These are phyloP conservation scores for Diaporthe batatas DNA, from an alignment of 2,329 filamentous ascomycete species.

Conservation along the genomic window DNA sequence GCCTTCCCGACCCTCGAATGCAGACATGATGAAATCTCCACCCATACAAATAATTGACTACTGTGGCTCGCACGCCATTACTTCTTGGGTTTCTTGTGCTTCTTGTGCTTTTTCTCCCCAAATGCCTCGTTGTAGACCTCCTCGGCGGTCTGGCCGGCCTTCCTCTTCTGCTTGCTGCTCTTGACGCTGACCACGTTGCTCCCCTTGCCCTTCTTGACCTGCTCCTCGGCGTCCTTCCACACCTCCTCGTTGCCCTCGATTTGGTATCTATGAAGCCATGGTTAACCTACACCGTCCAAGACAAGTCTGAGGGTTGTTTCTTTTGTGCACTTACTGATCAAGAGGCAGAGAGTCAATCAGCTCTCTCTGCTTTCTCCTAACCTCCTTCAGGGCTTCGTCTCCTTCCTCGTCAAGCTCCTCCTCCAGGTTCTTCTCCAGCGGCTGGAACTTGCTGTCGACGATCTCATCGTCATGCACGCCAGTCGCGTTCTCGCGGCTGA, in stretches of 20 bases:
- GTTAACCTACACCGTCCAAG: neutral
- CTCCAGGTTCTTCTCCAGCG: constrained; percentile 78
- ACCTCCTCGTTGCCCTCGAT: constrained; percentile 72
- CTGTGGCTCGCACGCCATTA: constrained; percentile 19
- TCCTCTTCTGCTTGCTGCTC: constrained; percentile 81
- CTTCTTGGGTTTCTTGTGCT: constrained; percentile 68
- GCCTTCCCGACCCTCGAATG: constrained; percentile 23
- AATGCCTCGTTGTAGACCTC: constrained; percentile 74
- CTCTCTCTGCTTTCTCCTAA: constrained; percentile 85
- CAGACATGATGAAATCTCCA: neutral
- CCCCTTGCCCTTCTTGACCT: constrained; percentile 73
- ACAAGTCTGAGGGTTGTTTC: neutral
- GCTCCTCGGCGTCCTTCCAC: constrained; percentile 81
- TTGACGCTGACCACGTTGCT: constrained; percentile 84
- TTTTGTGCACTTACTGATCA: constrained; percentile 74
- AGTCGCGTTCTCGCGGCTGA: constrained; percentile 70
- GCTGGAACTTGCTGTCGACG: constrained; percentile 75
- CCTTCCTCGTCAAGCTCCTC: constrained; percentile 89
- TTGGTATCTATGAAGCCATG: constrained; percentile 66
- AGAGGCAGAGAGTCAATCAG: constrained; percentile 92
- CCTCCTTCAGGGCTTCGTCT: constrained; percentile 77
- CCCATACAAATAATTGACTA: neutral
- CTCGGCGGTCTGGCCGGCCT: constrained; percentile 71
- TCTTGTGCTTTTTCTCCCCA: constrained; percentile 62
- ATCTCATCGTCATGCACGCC: constrained; percentile 79